Evolutionary conservation across 371 early-diverging fungal genomes (phyloP).

Genomic region (Rhizomucor pusillus): DNA sequence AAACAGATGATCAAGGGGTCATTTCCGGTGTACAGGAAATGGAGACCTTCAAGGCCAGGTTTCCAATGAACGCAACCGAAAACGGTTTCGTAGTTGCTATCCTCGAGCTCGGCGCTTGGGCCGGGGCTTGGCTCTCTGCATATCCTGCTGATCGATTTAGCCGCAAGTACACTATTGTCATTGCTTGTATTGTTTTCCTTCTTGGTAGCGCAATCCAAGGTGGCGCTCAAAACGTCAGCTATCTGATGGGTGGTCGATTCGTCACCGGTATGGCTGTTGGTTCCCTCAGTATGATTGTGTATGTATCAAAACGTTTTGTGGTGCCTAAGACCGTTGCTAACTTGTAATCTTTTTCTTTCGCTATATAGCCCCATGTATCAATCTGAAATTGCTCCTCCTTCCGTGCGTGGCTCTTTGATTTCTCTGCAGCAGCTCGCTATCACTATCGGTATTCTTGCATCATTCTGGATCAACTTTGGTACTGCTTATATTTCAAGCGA

Average conservation of each 20-base stretch:
- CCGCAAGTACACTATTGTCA: constrained; percentile 67
- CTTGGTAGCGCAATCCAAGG: constrained; percentile 67
- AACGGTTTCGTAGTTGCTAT: constrained; percentile 56
- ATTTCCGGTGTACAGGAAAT: constrained; percentile 45
- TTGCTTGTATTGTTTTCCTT: constrained; percentile 62
- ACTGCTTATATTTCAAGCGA: constrained; percentile 44
- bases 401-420: constrained; percentile 82
- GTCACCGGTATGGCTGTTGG: constrained; percentile 85
- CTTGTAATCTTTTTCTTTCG: background rate
- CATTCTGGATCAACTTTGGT: constrained; percentile 74
- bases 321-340: background rate
- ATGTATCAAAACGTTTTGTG: background rate
- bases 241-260: constrained; percentile 73
- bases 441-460: constrained; percentile 64
- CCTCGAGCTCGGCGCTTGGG: constrained; percentile 58
- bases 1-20: constrained; percentile 43
- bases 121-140: constrained; percentile 51
- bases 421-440: constrained; percentile 90
- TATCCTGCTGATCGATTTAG: constrained; percentile 63
- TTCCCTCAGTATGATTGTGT: constrained; percentile 76
- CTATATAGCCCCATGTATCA: constrained; percentile 75
- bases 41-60: constrained; percentile 27
- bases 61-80: constrained; percentile 30
- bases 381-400: constrained; percentile 84
- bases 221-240: constrained; percentile 45